Evolutionary conservation across 1,284 basidiomycete species (phyloP), one percentile per base, ranked within the genome.

Genomic region (Moesziomyces parantarcticus): DNA sequence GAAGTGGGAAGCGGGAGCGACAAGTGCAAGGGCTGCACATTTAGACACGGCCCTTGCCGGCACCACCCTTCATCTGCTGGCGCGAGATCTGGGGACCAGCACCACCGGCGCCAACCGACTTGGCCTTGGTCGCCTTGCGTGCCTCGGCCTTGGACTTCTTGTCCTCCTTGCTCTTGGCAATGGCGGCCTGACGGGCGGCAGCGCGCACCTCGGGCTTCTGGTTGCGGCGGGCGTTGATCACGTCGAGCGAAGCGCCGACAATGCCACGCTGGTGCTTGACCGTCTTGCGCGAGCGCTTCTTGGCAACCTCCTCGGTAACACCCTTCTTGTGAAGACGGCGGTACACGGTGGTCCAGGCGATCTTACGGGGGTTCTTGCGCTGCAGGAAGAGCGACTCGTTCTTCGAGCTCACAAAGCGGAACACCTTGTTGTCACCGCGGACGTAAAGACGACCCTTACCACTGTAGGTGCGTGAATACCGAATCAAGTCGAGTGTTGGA

Each of bases 291-390:
- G 92, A 93, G 81, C 95, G 92, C 89, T 97, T 97, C 94, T 98
- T 99, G 84, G 94, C 93, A 58, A 95, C 91, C 70, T 99, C 96
- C 88, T 99, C 96, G 56, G 94, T 94, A 85, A 99, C 90, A 86
- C 95, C 96, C 92, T 99, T 99, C 91, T 97, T 97, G 90, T 99
- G 97, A 91, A 97, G 94, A 83, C 94, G 92, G 81, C 96, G 92
- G 90, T 93, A 99, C 66, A 94, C 91, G 84, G 90, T 88, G 65
- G 96, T 99, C 97, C 96, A 99, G 77, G 96, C 92, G 87, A 99
- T 94, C 91, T 99, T 98, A 85, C 96, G 93, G 58, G 97, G 96
- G 89, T 99, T 99, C 89, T 99, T 99, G 88, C 96, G 93, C 87
- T 99, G 97, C 71, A 94, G 88, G 92, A 99, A 99, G 79, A 99